Evolutionary conservation across 1,284 basidiomycete genomes (phyloP).

Genomic region (Blastosporella zonata): DNA sequence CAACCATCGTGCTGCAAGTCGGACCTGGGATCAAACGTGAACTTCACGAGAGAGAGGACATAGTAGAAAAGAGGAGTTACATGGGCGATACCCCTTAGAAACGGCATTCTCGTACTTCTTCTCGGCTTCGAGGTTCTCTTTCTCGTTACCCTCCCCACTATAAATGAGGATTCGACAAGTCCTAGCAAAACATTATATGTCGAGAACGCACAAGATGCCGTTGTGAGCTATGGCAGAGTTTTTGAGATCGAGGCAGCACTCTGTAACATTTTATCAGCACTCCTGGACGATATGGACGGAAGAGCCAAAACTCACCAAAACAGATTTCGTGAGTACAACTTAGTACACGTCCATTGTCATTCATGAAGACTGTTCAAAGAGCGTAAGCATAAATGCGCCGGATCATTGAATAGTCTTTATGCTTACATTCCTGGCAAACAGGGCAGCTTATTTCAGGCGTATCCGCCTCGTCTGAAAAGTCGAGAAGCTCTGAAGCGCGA

Average conservation of each 20-base stretch:
- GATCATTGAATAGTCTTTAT: constrained; percentile 4
- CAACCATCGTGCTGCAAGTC: constrained; percentile 56
- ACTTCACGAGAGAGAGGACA: background rate
- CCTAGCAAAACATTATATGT: background rate
- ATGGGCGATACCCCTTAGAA: constrained; percentile 56
- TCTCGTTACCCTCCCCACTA: constrained; percentile 54
- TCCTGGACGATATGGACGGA: background rate
- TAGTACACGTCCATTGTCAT: constrained; percentile 49
- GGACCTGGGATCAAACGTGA: constrained; percentile 38
- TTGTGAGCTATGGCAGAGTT: constrained; percentile 50
- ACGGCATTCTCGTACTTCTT: constrained; percentile 53
- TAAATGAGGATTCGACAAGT: background rate
- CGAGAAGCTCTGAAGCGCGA: constrained; percentile 36
- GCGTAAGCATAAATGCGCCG: background rate
- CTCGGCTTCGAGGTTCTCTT: constrained; percentile 51
- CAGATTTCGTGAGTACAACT: constrained; percentile 63
- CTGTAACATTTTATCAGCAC: constrained; percentile 25
- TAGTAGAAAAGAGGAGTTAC: constrained; percentile 31
- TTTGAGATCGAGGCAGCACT: constrained; percentile 50
- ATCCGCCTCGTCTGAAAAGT: constrained; percentile 41
- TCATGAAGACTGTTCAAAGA: constrained; percentile 39
- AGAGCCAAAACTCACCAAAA: constrained; percentile 37
- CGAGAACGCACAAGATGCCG: constrained; percentile 47
- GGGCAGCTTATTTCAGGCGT: constrained; percentile 45
- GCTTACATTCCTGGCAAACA: constrained; percentile 53